These are phyloP conservation scores for Alternaria atra DNA, from an alignment of 2,329 filamentous ascomycete genomes.

Conservation along the genomic window DNA sequence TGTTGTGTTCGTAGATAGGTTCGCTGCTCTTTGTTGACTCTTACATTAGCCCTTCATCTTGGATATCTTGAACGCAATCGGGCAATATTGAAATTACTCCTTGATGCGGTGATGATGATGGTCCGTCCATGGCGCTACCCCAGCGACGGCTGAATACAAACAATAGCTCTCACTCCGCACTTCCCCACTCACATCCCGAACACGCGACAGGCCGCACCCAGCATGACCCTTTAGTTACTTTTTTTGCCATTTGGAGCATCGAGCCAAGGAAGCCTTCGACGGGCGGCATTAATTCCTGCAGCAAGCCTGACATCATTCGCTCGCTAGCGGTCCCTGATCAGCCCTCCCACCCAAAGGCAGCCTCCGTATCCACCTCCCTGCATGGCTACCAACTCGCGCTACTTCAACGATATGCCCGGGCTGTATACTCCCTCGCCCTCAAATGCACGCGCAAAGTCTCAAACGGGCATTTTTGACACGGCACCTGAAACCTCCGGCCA, in stretches of 20 bases:
- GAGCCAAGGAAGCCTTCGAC: constrained; percentile 10
- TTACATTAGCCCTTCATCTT: neutral
- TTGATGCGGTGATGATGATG: neutral
- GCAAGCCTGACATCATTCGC: constrained; percentile 23
- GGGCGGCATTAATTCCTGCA: constrained; percentile 11
- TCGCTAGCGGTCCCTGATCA: constrained; percentile 12
- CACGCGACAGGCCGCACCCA: constrained; percentile 16
- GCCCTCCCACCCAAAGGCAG: constrained; percentile 28
- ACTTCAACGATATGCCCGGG: constrained; percentile 40
- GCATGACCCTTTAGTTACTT: constrained; percentile 31
- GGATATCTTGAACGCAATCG: neutral
- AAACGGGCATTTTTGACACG: constrained; percentile 31
- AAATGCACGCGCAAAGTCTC: constrained; percentile 25
- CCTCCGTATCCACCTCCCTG: constrained; percentile 29
- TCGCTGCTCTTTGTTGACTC: constrained; percentile 16
- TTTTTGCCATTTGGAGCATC: constrained; percentile 12
- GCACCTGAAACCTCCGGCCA: constrained; percentile 35
- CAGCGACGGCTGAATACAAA: constrained; percentile 27
- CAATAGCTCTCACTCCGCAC: constrained; percentile 24
- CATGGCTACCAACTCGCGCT: constrained; percentile 33
- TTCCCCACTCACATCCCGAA: constrained; percentile 15
- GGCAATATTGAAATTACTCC: neutral
- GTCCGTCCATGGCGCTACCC: constrained; percentile 16
- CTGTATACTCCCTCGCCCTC: constrained; percentile 32
- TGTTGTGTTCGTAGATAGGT: constrained; percentile 3